phyloP scores from a whole-genome alignment of 768 basidiomycete species.

The Trametopsis cervina region DNA sequence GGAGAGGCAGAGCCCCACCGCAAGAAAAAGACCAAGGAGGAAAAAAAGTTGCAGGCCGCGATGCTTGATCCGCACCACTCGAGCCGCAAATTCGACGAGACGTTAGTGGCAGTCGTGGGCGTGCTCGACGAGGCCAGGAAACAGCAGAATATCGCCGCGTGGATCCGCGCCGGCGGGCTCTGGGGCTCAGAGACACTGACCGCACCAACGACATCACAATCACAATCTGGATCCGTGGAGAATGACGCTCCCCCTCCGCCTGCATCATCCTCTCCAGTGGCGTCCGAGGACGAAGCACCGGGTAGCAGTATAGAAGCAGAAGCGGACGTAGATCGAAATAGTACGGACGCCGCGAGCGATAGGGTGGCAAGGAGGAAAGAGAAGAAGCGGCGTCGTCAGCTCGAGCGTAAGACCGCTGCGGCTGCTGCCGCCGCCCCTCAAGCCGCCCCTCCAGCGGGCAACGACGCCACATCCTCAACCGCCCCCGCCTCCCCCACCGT shows the following conservation, averaged over 20 bases:
- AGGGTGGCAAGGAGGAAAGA: background rate
- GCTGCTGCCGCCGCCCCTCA: background rate
- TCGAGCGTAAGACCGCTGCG: background rate
- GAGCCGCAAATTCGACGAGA: constrained; percentile 37
- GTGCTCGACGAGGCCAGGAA: constrained; percentile 51
- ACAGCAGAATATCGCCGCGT: constrained; percentile 60
- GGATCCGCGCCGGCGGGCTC: constrained; percentile 56
- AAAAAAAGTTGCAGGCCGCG: background rate
- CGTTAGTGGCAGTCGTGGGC: constrained; percentile 60
- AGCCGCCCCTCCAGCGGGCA: background rate
- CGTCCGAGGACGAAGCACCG: constrained; percentile 1
- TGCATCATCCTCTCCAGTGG: background rate
- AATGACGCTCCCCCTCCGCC: background rate
- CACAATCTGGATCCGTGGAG: background rate
- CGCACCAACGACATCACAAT: background rate
- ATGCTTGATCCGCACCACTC: constrained; percentile 3
- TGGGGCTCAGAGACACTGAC: constrained; percentile 17
- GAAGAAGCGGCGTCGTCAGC: background rate
- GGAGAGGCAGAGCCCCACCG: background rate
- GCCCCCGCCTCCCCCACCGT: background rate
- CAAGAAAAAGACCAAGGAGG: constrained; percentile 6
- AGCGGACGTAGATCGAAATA: background rate
- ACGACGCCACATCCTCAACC: background rate
- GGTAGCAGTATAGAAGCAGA: background rate
- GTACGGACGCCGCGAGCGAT: background rate